Evolutionary conservation across 352 stramenopile genomes (phyloP), one percentile per base, ranked within the genome.

Genomic region (Thalassiosira sp.): DNA sequence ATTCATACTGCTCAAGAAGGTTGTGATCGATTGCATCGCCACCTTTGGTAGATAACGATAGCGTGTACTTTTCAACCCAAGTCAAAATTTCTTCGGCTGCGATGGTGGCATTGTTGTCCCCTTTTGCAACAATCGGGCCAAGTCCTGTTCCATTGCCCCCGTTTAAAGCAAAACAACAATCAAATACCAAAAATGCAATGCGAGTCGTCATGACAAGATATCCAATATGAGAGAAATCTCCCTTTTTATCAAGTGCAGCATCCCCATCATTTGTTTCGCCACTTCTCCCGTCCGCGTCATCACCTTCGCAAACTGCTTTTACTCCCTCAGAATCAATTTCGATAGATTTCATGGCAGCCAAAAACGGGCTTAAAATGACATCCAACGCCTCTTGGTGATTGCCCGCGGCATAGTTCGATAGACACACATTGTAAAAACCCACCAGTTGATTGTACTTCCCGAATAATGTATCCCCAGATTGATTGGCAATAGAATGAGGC

Each of bases 151-250:
- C 59, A 60, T 74, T 52, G 3, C 73, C 79, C 6, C 22, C 57
- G 48, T 72, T 67, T 24, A 68, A 40, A 1, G 62, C 56, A 1
- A 86, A 49, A 24, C 82, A 46, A 64, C 76, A 80, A 65, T 88
- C 79, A 27, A 88, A 58, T 5, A 84, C 20, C 16, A 88, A 42
- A 54, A 90, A 81, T n/a, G 51, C 72, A 35, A 84, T 76, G 11
- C 71, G 70, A 46, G 72, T 76, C 15, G 52, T 37, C 11, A 86
- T 52, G 5, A 81, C 8, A 0, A 77, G 37, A 57, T 61, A 64
- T 66, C 62, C 28, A 31, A 24, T 6, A 67, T 48, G 35, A n/a
- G 63, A 24, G 18, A 18, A 8, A 31, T 13, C 8, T 51, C 51
- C 20, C 18, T 51, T 49, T 63, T 51, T 16, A 28, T 51, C 20